Base-by-base conservation (phyloP, 345 rosid genomes). In the Jatropha curcas region DNA sequence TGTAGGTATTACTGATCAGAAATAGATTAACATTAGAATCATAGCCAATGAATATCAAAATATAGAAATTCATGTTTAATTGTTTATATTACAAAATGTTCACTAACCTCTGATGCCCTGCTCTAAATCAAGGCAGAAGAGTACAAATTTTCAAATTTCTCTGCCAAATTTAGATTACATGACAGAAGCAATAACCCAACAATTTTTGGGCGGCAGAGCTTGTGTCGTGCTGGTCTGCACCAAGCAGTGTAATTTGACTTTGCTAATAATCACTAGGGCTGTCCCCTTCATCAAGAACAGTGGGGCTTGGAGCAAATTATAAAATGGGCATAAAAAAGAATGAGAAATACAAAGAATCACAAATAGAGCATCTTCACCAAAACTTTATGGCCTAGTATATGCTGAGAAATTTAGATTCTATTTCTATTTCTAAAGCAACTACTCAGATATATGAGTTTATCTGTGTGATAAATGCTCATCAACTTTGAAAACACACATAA, bases 241-340 rank as follows among this genome's bases (percentile, higher is more conserved):
- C 60, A 65, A 56, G 52, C 74, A 71, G 60, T 53, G 61, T 28
- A 67, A 71, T 64, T 80, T 80, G 80, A 71, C 75, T 50, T 53
- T 34, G 35, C 61, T 41, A 74, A 60, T 69, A 30, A 74, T 55
- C 60, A 48, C 56, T 31, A 65, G 60, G 41, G 75, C 27, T 79
- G 78, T 67, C 50, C 65, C 71, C 74, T 46, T 71, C 25, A 68
- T 64, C 70, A 68, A 74, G 56, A 68, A 60, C 75, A 71, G 63
- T 68, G 82, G 82, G 67, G 46, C 85, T 67, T 22, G 63, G 52
- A 46, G 37, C 17, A 33, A 16, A 65, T 59, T 5, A 16, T 31
- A 20, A 60, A 31, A 60, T 7, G 20, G 22, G 41, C 20, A 31
- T 22, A 31, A 41, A 62, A 60, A 58, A 51, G 10, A 24, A 52